phyloP scores from a whole-genome alignment of 2,329 filamentous ascomycete genomes.

The Diaporthe eres region DNA sequence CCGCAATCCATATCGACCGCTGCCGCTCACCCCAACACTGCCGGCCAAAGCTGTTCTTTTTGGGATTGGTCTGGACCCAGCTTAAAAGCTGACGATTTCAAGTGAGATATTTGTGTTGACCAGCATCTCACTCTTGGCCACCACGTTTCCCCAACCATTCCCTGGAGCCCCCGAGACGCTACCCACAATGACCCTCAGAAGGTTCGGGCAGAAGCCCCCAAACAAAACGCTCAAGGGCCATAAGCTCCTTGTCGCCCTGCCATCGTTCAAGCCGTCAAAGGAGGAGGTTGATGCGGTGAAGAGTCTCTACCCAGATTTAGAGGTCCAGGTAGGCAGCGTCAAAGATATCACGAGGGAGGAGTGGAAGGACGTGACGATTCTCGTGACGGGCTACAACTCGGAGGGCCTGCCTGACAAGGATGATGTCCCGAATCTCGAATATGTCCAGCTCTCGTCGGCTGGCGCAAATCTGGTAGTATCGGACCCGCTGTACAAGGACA shows the following conservation, averaged over 20 bases:
- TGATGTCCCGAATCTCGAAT: slow-evolving; percentile 62
- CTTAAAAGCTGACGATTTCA: neutral
- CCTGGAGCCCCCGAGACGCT: neutral
- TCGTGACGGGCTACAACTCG: slow-evolving; percentile 53
- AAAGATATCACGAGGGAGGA: slow-evolving; percentile 52
- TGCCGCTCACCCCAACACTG: neutral
- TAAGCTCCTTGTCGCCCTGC: slow-evolving; percentile 59
- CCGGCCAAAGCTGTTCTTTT: slow-evolving; percentile 1
- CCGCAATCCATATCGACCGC: slow-evolving; percentile 5
- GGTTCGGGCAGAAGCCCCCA: slow-evolving; percentile 35
- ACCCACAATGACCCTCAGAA: slow-evolving; percentile 32
- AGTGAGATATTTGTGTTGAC: neutral
- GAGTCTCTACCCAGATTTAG: slow-evolving; percentile 59
- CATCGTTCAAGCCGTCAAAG: slow-evolving; percentile 50
- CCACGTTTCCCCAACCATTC: neutral
- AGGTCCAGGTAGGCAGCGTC: slow-evolving; percentile 53
- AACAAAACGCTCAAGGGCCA: slow-evolving; percentile 62
- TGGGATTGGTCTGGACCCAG: neutral
- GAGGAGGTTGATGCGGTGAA: slow-evolving; percentile 55
- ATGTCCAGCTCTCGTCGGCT: slow-evolving; percentile 68
- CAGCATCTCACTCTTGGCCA: neutral
- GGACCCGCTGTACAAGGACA: slow-evolving; percentile 63
- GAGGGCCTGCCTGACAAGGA: slow-evolving; percentile 60
- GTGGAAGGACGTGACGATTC: slow-evolving; percentile 65
- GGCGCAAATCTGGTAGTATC: slow-evolving; percentile 65